Percentiles rank a stretch among this genome's conserved stretches.
phyloP scores from a whole-genome alignment of 2,329 filamentous ascomycete genomes.

The Colletotrichum tropicicola region DNA sequence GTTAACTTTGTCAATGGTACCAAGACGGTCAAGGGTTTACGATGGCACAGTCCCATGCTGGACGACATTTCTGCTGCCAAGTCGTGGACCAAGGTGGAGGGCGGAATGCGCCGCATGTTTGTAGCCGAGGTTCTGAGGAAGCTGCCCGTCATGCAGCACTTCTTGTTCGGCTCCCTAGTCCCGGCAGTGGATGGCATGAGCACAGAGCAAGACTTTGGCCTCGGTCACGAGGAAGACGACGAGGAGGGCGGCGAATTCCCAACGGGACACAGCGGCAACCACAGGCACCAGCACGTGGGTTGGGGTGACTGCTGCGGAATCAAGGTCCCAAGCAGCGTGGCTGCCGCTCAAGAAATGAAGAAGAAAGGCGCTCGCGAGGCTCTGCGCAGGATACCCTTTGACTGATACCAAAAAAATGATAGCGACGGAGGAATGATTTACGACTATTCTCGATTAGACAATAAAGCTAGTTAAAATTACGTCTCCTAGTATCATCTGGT shows the following conservation, averaged over 20 bases:
- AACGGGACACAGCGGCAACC: constrained; percentile 65
- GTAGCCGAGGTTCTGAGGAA: constrained; percentile 91
- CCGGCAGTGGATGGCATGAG: constrained; percentile 86
- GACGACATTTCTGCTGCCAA: constrained; percentile 95
- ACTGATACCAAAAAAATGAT: constrained; percentile 53
- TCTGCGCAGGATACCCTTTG: constrained; percentile 83
- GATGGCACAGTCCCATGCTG: constrained; percentile 98
- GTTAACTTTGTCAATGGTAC: constrained; percentile 95
- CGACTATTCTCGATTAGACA: background rate
- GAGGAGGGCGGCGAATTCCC: constrained; percentile 67
- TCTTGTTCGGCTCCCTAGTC: constrained; percentile 88
- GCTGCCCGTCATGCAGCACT: constrained; percentile 98
- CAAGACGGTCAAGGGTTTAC: constrained; percentile 91
- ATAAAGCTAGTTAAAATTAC: background rate
- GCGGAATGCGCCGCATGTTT: constrained; percentile 97
- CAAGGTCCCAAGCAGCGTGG: constrained; percentile 93
- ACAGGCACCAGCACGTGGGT: constrained; percentile 75
- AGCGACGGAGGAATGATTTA: background rate
- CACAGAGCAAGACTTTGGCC: constrained; percentile 62
- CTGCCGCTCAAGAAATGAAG: constrained; percentile 87
- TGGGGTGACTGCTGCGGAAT: constrained; percentile 99
- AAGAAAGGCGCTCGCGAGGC: constrained; percentile 71
- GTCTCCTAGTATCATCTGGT: too few species aligned
- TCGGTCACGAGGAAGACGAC: constrained; percentile 57
- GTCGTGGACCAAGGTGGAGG: constrained; percentile 91